These are phyloP conservation scores for Colletotrichum horii DNA, from an alignment of 2,329 filamentous ascomycete genomes.

Conservation along the genomic window DNA sequence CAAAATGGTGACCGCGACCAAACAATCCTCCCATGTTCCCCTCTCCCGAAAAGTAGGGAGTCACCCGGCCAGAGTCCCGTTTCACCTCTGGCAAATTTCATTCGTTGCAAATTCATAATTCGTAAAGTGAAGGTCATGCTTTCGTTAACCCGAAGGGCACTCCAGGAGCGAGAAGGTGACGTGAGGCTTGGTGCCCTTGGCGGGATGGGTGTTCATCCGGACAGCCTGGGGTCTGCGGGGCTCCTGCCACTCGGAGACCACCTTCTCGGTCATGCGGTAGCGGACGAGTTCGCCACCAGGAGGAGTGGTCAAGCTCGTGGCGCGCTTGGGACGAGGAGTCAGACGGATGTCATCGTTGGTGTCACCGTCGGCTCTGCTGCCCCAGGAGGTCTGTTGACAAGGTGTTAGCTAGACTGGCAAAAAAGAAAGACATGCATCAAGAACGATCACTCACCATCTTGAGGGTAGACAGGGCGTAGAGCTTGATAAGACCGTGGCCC, in stretches of 20 bases:
- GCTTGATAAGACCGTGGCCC: slow-evolving; percentile 90
- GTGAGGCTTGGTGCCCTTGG: slow-evolving; percentile 19
- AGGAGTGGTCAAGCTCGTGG: slow-evolving; percentile 48
- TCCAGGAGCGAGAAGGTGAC: slow-evolving; percentile 18
- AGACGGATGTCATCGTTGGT: slow-evolving; percentile 78
- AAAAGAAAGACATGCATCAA: neutral
- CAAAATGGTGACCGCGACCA: neutral
- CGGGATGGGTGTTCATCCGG: slow-evolving; percentile 14
- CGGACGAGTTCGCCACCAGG: slow-evolving; percentile 49
- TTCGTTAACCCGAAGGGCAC: neutral
- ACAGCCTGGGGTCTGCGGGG: slow-evolving; percentile 19
- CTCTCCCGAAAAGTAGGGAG: neutral
- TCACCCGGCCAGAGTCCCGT: slow-evolving; percentile 22
- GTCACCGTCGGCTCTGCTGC: slow-evolving; percentile 90
- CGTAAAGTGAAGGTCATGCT: slow-evolving; percentile 5
- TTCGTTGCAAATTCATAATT: slow-evolving; percentile 19
- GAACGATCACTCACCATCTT: slow-evolving; percentile 71
- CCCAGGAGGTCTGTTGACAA: slow-evolving; percentile 82
- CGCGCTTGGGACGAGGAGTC: slow-evolving; percentile 50
- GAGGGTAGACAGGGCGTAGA: slow-evolving; percentile 83
- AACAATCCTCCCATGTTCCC: neutral
- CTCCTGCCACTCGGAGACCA: slow-evolving; percentile 17
- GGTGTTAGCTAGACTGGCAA: neutral
- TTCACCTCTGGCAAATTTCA: slow-evolving; percentile 19
- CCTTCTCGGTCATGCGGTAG: slow-evolving; percentile 40